phyloP scores from a whole-genome alignment of 257 asterid species.

The Primulina eburnea region DNA sequence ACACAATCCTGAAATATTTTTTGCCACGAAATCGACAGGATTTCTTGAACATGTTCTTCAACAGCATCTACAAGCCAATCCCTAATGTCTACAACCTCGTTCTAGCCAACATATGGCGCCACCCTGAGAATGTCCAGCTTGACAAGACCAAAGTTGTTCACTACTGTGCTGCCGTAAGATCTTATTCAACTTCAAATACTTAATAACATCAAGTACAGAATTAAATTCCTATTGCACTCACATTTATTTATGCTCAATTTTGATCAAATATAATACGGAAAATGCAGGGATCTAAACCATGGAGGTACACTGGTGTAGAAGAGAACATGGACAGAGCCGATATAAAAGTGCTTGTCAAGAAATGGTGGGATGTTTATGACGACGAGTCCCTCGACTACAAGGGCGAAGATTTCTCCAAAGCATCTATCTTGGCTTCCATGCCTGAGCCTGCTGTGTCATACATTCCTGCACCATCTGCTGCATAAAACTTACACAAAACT shows the following conservation, averaged over 20 bases:
- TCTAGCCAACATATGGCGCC: constrained; percentile 73
- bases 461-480: constrained; percentile 72
- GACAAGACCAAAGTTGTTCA: constrained; percentile 61
- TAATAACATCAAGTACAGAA: not conserved
- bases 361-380: constrained; percentile 66
- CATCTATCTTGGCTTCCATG: constrained; percentile 44
- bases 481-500: constrained; percentile 24
- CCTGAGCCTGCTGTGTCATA: constrained; percentile 56
- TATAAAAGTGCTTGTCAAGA: constrained; percentile 52
- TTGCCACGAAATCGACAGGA: constrained; percentile 35
- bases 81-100: constrained; percentile 58
- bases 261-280: not conserved
- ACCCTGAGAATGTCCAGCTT: constrained; percentile 58
- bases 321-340: constrained; percentile 66
- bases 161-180: constrained; percentile 65
- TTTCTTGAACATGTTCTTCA: constrained; percentile 64
- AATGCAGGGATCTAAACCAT: constrained; percentile 56
- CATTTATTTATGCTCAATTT: not conserved
- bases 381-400: constrained; percentile 59
- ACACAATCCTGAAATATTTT: no score
- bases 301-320: constrained; percentile 67
- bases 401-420: constrained; percentile 42
- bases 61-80: constrained; percentile 53
- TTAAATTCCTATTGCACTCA: not conserved
- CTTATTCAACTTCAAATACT: not conserved